phyloP scores from a whole-genome alignment of 805 yeast species.

The Spathaspora boniae region DNA sequence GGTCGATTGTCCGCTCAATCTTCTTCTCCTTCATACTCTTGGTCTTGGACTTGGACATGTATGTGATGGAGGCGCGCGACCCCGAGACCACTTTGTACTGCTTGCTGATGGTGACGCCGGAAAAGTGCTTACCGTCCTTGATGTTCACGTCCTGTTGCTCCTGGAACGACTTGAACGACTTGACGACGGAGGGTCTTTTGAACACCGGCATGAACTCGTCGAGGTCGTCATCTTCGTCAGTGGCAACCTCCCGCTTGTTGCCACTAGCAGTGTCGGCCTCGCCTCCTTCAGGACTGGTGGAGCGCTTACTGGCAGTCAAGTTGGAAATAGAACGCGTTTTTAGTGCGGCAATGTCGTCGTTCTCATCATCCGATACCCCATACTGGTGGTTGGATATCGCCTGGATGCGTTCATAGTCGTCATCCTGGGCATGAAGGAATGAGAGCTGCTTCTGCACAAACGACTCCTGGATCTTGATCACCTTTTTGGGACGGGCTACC shows the following conservation, averaged over 20 bases:
- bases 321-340: conserved; percentile 40
- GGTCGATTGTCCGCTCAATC: conserved; percentile 22
- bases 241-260: conserved; percentile 15
- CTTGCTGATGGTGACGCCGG: conserved; percentile 51
- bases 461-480: conserved; percentile 44
- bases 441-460: conserved; percentile 57
- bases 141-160: conserved; percentile 37
- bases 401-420: conserved; percentile 26
- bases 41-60: conserved; percentile 37
- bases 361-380: conserved; percentile 35
- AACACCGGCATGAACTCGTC: conserved; percentile 37
- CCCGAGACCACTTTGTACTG: conserved; percentile 55
- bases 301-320: conserved; percentile 19
- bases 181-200: conserved; percentile 44
- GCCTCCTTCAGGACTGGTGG: conserved; percentile 23
- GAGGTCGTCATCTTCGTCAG: conserved; percentile 28
- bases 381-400: conserved; percentile 31
- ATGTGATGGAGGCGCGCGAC: conserved; percentile 55
- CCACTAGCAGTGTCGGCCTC: conserved; percentile 12
- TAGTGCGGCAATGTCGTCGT: conserved; percentile 44
- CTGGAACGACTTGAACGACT: conserved; percentile 41
- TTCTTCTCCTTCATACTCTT: conserved; percentile 25
- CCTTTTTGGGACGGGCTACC: conserved; percentile 22
- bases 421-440: conserved; percentile 38
- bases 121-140: conserved; percentile 35